A percentile compares a stretch with the other conserved stretches of the same genome.
phyloP scores from a whole-genome alignment of 164 flowering plant genomes.

The Aristolochia californica region DNA sequence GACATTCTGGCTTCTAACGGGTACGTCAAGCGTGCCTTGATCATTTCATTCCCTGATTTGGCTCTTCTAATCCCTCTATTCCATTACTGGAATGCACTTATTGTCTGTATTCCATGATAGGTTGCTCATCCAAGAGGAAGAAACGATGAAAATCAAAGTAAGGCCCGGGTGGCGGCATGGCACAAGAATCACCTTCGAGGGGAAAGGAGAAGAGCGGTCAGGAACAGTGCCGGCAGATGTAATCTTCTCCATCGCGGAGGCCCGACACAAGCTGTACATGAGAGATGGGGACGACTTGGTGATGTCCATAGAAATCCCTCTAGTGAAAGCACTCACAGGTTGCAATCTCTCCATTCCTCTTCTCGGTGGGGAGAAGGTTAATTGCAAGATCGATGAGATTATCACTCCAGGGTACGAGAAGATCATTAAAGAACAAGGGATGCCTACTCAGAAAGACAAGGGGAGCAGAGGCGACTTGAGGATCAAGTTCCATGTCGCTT shows the following conservation, averaged over 20 bases:
- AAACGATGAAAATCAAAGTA: slow-evolving; percentile 43
- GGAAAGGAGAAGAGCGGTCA: slow-evolving; percentile 58
- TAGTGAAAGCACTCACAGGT: slow-evolving; percentile 67
- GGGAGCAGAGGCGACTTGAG: slow-evolving; percentile 48
- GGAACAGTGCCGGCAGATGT: slow-evolving; percentile 57
- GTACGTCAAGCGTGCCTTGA: slow-evolving; percentile 16
- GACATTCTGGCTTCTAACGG: slow-evolving; percentile 41
- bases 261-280: slow-evolving; percentile 45
- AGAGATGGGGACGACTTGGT: slow-evolving; percentile 59
- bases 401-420: slow-evolving; percentile 56
- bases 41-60: no score
- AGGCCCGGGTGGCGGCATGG: slow-evolving; percentile 88
- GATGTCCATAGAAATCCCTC: slow-evolving; percentile 45
- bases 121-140: slow-evolving; percentile 44
- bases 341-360: slow-evolving; percentile 50
- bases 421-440: slow-evolving; percentile 60
- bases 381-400: slow-evolving; percentile 34
- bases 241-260: slow-evolving; percentile 48
- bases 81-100: no score
- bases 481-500: slow-evolving; percentile 41
- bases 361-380: slow-evolving; percentile 51
- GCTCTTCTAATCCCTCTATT: no score
- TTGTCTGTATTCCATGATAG: slow-evolving; percentile 17
- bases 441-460: slow-evolving; percentile 44
- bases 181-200: slow-evolving; percentile 68